phyloP scores from a whole-genome alignment of 2,329 filamentous ascomycete genomes.

The Fusarium clavum region DNA sequence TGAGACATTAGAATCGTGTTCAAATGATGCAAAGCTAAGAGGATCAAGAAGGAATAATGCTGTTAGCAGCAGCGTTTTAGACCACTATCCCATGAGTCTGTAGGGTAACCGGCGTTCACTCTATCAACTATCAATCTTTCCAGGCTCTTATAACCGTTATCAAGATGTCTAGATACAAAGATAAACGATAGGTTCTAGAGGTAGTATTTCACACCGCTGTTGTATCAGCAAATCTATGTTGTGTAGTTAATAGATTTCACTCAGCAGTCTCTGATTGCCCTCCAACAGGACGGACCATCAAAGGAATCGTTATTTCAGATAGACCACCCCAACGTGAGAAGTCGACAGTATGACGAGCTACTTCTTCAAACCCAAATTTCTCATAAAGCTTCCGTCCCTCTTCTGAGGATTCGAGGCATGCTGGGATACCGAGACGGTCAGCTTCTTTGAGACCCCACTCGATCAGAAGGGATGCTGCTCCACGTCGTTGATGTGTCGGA shows the following conservation, averaged over 20 bases:
- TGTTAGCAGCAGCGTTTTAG: neutral
- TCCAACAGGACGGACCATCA: neutral
- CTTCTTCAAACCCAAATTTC: slow-evolving; percentile 51
- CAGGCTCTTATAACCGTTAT: too few species aligned
- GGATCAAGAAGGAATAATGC: neutral
- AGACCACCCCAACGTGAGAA: slow-evolving; percentile 44
- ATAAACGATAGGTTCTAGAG: too few species aligned
- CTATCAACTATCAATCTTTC: neutral
- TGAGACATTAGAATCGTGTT: neutral
- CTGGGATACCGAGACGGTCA: slow-evolving; percentile 51
- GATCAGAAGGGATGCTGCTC: slow-evolving; percentile 51
- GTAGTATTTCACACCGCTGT: too few species aligned
- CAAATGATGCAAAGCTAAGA: neutral
- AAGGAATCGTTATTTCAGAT: neutral
- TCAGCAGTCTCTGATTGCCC: fast-evolving
- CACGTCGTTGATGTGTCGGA: slow-evolving; percentile 52
- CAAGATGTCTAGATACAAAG: too few species aligned
- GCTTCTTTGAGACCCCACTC: slow-evolving; percentile 52
- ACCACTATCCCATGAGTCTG: neutral
- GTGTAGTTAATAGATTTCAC: neutral
- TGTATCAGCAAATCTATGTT: too few species aligned
- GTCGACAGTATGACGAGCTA: slow-evolving; percentile 42
- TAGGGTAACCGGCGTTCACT: neutral
- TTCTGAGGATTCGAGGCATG: slow-evolving; percentile 53
- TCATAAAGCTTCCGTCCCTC: slow-evolving; percentile 51